phyloP scores from a whole-genome alignment of 345 rosid species.

The Aquilaria malaccensis region DNA sequence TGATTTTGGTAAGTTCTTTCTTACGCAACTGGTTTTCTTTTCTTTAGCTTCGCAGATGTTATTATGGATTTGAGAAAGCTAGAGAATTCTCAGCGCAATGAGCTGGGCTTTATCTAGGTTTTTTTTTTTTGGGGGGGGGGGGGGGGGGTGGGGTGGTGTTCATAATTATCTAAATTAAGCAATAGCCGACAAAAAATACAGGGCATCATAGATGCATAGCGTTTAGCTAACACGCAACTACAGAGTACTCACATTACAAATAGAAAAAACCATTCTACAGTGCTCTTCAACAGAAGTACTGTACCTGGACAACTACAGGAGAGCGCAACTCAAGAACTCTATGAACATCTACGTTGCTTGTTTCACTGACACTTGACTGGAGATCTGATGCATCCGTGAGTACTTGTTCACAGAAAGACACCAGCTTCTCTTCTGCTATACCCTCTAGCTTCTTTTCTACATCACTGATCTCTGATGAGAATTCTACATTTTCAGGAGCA shows the following conservation, averaged over 20 bases:
- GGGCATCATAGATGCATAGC: neutral
- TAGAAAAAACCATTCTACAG: neutral
- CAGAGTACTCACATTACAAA: no score
- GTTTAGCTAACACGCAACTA: neutral
- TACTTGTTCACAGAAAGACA: conserved; percentile 73
- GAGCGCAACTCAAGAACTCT: conserved; percentile 83
- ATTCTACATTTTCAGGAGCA: conserved; percentile 21
- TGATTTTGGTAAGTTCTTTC: no score
- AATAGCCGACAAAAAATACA: neutral
- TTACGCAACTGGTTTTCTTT: no score
- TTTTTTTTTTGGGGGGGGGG: no score
- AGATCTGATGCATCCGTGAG: conserved; percentile 77
- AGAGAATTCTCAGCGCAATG: no score
- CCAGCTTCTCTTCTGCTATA: conserved; percentile 73
- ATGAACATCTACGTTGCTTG: conserved; percentile 73
- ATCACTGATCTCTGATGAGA: conserved; percentile 16
- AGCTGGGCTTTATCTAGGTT: no score
- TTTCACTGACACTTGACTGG: conserved; percentile 62
- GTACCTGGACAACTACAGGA: conserved; percentile 82
- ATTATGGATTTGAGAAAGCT: no score
- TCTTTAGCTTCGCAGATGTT: no score
- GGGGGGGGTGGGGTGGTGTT: no score
- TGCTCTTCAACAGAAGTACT: neutral
- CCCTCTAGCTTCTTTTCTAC: conserved; percentile 46
- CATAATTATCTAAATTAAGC: no score